Percentiles rank a stretch among this genome's conserved stretches.
These are phyloP conservation scores for Boletus sp. DNA, from an alignment of 1,284 basidiomycete genomes.

Conservation along the genomic window DNA sequence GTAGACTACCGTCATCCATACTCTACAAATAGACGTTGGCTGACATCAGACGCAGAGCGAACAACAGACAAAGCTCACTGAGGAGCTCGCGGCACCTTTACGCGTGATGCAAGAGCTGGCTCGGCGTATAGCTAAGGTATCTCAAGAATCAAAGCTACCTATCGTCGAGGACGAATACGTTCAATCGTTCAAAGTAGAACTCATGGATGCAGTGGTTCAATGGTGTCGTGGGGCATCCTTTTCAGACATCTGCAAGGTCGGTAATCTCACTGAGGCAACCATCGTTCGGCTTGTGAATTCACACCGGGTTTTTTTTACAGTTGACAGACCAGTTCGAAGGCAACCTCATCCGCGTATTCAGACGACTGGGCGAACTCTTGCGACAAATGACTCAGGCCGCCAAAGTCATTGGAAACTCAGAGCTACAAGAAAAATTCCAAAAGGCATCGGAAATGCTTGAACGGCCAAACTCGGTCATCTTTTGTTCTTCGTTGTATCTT, in stretches of 20 bases:
- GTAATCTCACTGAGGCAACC: conserved; percentile 16
- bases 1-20: conserved; percentile 42
- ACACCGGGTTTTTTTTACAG: conserved; percentile 38
- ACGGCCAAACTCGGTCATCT: conserved; percentile 90
- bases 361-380: conserved; percentile 90
- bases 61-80: conserved; percentile 81
- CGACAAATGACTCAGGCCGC: conserved; percentile 95
- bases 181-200: conserved; percentile 93
- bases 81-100: conserved; percentile 90
- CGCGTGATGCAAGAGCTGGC: conserved; percentile 96
- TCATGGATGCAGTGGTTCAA: conserved; percentile 96
- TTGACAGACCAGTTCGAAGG: conserved; percentile 97
- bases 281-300: not conserved
- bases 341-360: conserved; percentile 90
- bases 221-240: conserved; percentile 99
- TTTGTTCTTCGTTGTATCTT: conserved; percentile 81
- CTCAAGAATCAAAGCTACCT: conserved; percentile 87
- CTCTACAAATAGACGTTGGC: not conserved
- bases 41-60: conserved; percentile 64
- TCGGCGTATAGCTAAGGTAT: conserved; percentile 92
- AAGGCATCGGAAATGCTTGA: conserved; percentile 88
- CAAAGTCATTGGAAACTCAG: conserved; percentile 93
- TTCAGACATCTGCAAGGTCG: conserved; percentile 91
- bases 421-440: conserved; percentile 90
- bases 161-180: conserved; percentile 96